phyloP scores from a whole-genome alignment of 257 asterid species.

The Fraxinus americana region DNA sequence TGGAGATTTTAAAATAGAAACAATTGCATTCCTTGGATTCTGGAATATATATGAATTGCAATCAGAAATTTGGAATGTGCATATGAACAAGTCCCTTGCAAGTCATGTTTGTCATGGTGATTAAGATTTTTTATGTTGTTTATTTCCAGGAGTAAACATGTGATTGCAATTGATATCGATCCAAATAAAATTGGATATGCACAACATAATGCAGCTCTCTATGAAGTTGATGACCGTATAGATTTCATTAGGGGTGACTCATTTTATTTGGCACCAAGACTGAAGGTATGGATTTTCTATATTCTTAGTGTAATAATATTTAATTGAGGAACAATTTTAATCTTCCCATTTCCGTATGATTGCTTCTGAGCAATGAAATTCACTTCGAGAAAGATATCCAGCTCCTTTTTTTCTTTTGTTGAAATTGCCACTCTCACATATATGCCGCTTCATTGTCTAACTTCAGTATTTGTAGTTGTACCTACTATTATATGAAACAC shows the following conservation, averaged over 20 bases:
- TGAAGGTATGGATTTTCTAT: constrained; percentile 56
- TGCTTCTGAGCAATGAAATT: neutral
- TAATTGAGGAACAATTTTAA: neutral
- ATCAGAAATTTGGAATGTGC: neutral
- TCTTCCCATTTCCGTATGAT: neutral
- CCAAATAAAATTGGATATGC: constrained; percentile 79
- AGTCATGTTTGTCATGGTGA: neutral
- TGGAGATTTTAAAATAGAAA: neutral
- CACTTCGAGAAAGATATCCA: neutral
- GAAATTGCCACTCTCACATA: neutral
- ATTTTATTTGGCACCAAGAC: constrained; percentile 60
- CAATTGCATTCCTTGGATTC: neutral
- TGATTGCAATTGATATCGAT: constrained; percentile 87
- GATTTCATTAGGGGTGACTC: constrained; percentile 87
- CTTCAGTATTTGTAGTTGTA: neutral
- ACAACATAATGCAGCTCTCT: constrained; percentile 76
- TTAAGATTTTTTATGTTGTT: neutral
- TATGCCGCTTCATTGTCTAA: neutral
- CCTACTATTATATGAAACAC: neutral
- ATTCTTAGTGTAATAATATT: neutral
- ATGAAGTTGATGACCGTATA: constrained; percentile 71
- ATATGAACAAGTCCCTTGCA: constrained; percentile 3
- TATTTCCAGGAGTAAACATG: constrained; percentile 75
- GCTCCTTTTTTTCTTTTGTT: neutral
- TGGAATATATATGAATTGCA: neutral